These are phyloP conservation scores for Suillus fuscotomentosus DNA, from an alignment of 768 basidiomycete species.

Conservation along the genomic window DNA sequence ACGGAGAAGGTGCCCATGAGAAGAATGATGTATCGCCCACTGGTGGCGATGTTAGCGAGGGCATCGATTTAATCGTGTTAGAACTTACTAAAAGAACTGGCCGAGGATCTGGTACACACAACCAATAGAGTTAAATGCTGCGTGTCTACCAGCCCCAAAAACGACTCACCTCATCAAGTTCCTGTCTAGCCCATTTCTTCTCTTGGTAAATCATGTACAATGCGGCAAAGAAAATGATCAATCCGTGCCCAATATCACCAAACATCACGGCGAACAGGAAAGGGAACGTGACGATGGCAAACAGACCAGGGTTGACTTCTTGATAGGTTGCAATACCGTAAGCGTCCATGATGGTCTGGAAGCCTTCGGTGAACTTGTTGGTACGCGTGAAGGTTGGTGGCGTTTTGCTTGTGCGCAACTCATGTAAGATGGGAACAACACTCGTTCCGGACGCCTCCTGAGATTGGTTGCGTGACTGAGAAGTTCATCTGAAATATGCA, in stretches of 20 bases:
- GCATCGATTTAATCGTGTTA: conserved; percentile 8
- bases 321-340: conserved; percentile 95
- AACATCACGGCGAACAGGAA: conserved; percentile 99
- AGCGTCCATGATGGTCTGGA: conserved; percentile 97
- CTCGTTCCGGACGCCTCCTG: conserved; percentile 90
- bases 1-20: conserved; percentile 98
- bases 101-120: conserved; percentile 59
- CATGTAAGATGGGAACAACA: conserved; percentile 89
- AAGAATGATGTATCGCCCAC: conserved; percentile 97
- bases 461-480: conserved; percentile 2
- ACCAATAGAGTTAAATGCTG: conserved; percentile 1
- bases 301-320: conserved; percentile 95
- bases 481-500: not conserved
- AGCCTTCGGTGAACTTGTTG: conserved; percentile 95
- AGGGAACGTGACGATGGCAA: conserved; percentile 91
- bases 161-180: conserved; percentile 67
- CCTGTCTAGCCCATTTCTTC: conserved; percentile 67
- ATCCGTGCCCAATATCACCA: conserved; percentile 96
- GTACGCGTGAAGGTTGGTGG: conserved; percentile 95
- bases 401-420: conserved; percentile 83
- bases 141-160: not conserved
- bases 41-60: conserved; percentile 34
- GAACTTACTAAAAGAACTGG: conserved; percentile 88
- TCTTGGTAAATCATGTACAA: conserved; percentile 87
- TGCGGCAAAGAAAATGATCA: conserved; percentile 76